Base-by-base conservation (phyloP, 2,329 filamentous ascomycete species). In the Rutstroemia sydowiana region DNA sequence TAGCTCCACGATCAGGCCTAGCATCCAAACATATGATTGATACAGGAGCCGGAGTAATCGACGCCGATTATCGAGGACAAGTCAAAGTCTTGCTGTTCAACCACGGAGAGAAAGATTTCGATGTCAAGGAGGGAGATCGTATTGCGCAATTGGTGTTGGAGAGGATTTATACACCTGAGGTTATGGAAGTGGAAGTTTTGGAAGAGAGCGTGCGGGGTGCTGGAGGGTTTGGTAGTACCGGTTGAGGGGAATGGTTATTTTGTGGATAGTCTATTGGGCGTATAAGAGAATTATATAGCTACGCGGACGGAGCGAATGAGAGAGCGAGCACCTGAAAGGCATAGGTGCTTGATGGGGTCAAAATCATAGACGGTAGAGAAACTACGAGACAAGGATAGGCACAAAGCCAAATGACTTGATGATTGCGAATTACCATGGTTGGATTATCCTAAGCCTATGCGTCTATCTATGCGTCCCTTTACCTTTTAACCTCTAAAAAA, bases 31-130 rank as follows among this genome's bases (percentile, higher is more conserved):
- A 97, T 73, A 93, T 91, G 72, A 97, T 98, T 68, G 90, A 96
- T 69, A 93, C 88, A 0, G 90, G 95, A 57, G 93, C 93, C 0
- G 93, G 93, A 50, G 93, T 98, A 58, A 97, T 98, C 63, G 93
- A 98, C 70, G 91, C 92, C 31, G 93, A 98, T 71, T 98, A 98
- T 75, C 81, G 93, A 32, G 93, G 93, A 18, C 87, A 87, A 61
- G 85, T 98, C 64, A 95, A 95, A 75, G 87, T 98, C 23, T 77
- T 98, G 60, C 80, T 98, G 48, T 97, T 97, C 71, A 98, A 98
- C 73, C 85, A 95, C 69, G 79, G 78, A 47, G 90, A 95, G 46
- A 71, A 73, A 37, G 90, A 95, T 68, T 97, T 95, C 66, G 75
- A 72, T 58, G 75, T 98, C 59, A 85, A 85, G 65, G 83, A 86